Evolutionary conservation across 1,284 basidiomycete genomes (phyloP), one percentile per base, ranked within the genome.

Genomic region (Pascua guehoae): DNA sequence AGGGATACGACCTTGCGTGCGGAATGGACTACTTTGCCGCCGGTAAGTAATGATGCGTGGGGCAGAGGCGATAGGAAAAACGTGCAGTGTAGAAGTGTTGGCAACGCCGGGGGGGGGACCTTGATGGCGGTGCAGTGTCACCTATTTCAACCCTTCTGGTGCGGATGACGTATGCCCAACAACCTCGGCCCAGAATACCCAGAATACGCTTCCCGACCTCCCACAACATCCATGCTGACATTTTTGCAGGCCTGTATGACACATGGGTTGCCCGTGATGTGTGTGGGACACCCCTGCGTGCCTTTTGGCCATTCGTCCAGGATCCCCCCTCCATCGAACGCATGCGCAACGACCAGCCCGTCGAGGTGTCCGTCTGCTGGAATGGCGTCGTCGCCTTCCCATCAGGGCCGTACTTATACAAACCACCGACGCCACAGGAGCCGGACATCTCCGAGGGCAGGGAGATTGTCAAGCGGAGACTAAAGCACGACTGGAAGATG

Each of bases 301-400:
- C 75, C 11, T 77, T 80, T 56, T 85, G 81, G 81, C 84, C 84
- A 0, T 84, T 81, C 65, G 81, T 83, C 62, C 74, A 80, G 60
- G 80, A 82, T 57, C 55, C 56, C 45, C 68, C 63, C 65, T 68
- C 61, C 60, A 69, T 68, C 50, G 68, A 61, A 70, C 79, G 37
- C n/a, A 73, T 80, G 57, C 70, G 71, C 53, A 56, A 58, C 37
- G 79, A 79, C 38, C 71, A 77, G 40, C 79, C 81, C 1, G 79
- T 82, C n/a, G 78, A 79, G 10, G 83, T 84, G 5, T 80, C 81
- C 50, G 67, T 80, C 0, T 85, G 84, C 71, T 85, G 70, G 70
- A 72, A 72, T 42, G 70, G 70, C 10, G 59, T 83, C 54, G 79
- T 80, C 44, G 81, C 78, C 0, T 81, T 85, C 64, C 63, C 69